Conservation (phyloP, 2,329 filamentous ascomycete species). For the Diaporthe citriasiana region DNA sequence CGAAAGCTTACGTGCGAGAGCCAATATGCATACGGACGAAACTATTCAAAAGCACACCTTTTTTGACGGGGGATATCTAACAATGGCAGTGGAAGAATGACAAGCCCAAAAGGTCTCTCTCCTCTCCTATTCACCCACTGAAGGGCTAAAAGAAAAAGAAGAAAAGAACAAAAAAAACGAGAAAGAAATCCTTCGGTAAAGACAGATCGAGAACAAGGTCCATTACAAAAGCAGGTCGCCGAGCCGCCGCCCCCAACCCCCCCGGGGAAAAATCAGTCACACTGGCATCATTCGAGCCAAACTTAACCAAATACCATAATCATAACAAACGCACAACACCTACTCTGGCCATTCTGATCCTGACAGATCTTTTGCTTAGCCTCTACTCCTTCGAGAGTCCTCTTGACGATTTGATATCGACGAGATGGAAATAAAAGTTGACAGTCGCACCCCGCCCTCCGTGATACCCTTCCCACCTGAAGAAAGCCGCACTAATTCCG, state of each 20-base stretch:
- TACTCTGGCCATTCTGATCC: slow-evolving; percentile 10
- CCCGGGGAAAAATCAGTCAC: background rate
- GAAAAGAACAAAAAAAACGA: no score
- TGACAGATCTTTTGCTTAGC: background rate
- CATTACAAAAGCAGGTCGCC: background rate
- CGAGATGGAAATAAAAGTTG: background rate
- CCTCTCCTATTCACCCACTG: background rate
- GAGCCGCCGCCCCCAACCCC: background rate
- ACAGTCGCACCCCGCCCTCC: slow-evolving; percentile 10
- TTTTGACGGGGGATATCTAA: slow-evolving; percentile 30
- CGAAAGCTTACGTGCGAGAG: background rate
- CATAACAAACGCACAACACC: background rate
- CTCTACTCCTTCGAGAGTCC: background rate
- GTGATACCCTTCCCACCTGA: slow-evolving; percentile 6
- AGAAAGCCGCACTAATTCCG: slow-evolving; percentile 22
- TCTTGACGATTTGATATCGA: slow-evolving; percentile 1
- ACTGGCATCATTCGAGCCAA: background rate
- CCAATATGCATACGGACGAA: background rate
- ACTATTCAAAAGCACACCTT: slow-evolving; percentile 7
- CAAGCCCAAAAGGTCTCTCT: background rate
- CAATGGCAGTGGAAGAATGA: slow-evolving; percentile 8
- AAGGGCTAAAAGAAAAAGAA: background rate
- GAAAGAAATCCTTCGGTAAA: slow-evolving; percentile 3
- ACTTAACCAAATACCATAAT: background rate
- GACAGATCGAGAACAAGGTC: slow-evolving; percentile 11